Base-by-base conservation (phyloP, 2,329 filamentous ascomycete species). In the Cladosporium colombiae region DNA sequence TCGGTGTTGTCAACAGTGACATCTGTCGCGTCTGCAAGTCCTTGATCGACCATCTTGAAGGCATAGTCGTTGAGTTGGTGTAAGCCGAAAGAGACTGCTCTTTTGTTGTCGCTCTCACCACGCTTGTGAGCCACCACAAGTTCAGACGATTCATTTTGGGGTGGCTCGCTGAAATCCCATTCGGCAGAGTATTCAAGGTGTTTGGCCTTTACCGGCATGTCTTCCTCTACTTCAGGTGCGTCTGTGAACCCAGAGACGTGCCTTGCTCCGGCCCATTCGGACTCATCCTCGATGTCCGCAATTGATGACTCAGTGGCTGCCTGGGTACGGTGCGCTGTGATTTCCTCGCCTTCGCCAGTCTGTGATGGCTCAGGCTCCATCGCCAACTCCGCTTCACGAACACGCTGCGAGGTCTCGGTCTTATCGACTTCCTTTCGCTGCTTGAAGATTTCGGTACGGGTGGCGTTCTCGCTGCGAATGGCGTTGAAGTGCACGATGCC, bases 401-500 rank as follows among this genome's bases (percentile, higher is more conserved):
- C 60, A 40, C 49, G 60, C 49, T 62, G 60, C 23, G 60, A 55
- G 23, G 60, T 62, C 46, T 62, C 60, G 60, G 60, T 62, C 60
- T 62, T 62, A 62, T 62, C 60, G 64, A 70, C 66, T n/a, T 67
- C 69, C 62, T 73, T 67, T 55, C 74, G 74, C 49, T 72, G 69
- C 66, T 71, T 71, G 56, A 74, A 67, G 11, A 70, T 65, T 40
- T 72, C 72, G 2, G 74, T 74, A 14, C 49, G 60, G 13, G 60
- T 27, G 16, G 31, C 46, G 11, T 62, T 52, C 5, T 62, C 29
- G 29, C n/a, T 55, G 57, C 76, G 75, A 85, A 87, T 65, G 83
- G 85, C 71, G 79, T 87, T 78, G 83, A 85, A 79, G 80, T 85
- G 72, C 84, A 85, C 79, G 83, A 87, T 82, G 2, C 89, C 88